Conservation (phyloP, 768 basidiomycete genomes). For the Leccinum broughii region DNA sequence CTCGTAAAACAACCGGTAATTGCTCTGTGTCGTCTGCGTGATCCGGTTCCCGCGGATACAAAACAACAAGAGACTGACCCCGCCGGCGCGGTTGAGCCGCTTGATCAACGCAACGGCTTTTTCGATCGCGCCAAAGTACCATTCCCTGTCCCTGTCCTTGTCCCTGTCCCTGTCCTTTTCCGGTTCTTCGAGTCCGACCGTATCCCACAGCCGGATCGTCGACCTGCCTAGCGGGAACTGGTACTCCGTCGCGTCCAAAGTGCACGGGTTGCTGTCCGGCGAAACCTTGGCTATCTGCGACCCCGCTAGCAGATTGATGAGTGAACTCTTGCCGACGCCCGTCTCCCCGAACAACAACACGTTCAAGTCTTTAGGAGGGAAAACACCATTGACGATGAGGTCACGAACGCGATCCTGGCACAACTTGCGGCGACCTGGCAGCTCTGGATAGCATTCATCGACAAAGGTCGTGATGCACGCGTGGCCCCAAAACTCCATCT, state of each 20-base stretch:
- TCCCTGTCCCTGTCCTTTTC: conserved; percentile 13
- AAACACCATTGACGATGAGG: neutral
- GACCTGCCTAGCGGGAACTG: conserved; percentile 23
- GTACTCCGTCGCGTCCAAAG: conserved; percentile 33
- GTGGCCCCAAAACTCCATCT: neutral
- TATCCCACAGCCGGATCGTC: conserved; percentile 34
- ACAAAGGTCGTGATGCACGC: neutral
- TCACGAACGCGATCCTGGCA: neutral
- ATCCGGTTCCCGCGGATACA: conserved; percentile 41
- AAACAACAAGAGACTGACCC: conserved; percentile 42
- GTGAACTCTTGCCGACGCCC: conserved; percentile 36
- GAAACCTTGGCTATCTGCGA: conserved; percentile 25
- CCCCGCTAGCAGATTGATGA: conserved; percentile 32
- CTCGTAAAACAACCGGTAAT: conserved; percentile 27
- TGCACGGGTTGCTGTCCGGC: conserved; percentile 33
- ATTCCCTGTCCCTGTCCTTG: conserved; percentile 4
- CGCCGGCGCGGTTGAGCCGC: conserved; percentile 30
- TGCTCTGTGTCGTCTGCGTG: conserved; percentile 26
- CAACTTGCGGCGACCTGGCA: neutral
- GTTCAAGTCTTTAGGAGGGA: conserved; percentile 24
- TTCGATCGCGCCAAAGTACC: conserved; percentile 30
- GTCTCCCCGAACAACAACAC: conserved; percentile 44
- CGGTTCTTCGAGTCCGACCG: conserved; percentile 34
- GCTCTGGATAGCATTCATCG: neutral
- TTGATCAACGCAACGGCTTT: conserved; percentile 36